Base-by-base conservation (phyloP, 2,329 filamentous ascomycete species). In the Drechslerella coelobrocha region DNA sequence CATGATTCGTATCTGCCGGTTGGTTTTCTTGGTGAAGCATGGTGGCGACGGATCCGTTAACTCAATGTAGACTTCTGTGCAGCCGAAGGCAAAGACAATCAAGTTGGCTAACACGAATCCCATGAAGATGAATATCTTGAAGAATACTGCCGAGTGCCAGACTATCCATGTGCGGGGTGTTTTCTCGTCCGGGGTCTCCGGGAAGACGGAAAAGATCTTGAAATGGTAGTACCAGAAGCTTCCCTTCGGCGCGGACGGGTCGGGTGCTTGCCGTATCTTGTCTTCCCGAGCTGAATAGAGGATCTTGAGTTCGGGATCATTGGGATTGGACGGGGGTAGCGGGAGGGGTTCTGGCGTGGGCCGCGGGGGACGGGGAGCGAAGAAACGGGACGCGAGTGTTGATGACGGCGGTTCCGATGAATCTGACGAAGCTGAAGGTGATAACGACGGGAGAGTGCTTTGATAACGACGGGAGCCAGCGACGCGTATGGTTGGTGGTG, bases 111-210 rank as follows among this genome's bases (percentile, higher is more conserved):
- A 24, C 14, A 55, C 50, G 65, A 69, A 68, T 9, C 63, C 55
- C 14, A 62, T 43, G 24, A 61, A 61, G 21, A 69, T 56, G 37
- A 69, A 61, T 5, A 69, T 53, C n/a, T 59, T 60, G 27, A 56
- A 27, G 19, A 52, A 39, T 5, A 52, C 51, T 24, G 53, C 57
- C 14, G 53, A 17, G n/a, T 69, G 65, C 65, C 65, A 69, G 54
- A 52, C 57, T 45, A 69, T 48, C 57, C 57, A 69, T 12, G 65
- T 69, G 48, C 65, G 59, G 8, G 65, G 52, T 19, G 65, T 61
- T 27, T 61, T 69, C 31, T 61, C 65, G 10, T 24, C 56, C 6
- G 34, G 34, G 21, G 60, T 61, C 27, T 68, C 50, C 12, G 63
- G 63, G 17, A 57, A 61, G 51, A 51, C 52, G 27, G 48, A 34